phyloP scores from a whole-genome alignment of 345 rosid genomes.

The Tarenaya hassleriana region DNA sequence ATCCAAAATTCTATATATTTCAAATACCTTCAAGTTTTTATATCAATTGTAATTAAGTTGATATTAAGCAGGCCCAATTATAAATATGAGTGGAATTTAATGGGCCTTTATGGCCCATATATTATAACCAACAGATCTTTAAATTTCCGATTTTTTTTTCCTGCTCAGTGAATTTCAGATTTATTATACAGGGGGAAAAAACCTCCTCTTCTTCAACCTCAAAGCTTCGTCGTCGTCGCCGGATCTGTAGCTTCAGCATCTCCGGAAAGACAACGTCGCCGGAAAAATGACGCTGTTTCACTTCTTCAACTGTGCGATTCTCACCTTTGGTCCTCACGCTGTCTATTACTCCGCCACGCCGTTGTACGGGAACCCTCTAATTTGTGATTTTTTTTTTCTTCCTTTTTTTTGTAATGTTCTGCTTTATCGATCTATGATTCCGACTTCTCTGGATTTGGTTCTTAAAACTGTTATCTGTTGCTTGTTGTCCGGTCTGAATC shows the following conservation, averaged over 20 bases:
- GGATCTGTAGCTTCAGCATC: not conserved
- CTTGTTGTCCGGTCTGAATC: not conserved
- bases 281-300: constrained; percentile 79
- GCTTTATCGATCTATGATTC: constrained; percentile 23
- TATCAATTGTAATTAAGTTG: too few species aligned
- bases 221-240: not conserved
- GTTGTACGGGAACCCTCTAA: constrained; percentile 35
- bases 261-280: not conserved
- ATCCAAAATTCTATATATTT: too few species aligned
- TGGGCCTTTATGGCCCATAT: too few species aligned
- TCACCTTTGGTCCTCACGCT: constrained; percentile 98
- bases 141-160: not conserved
- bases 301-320: constrained; percentile 98
- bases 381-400: not conserved
- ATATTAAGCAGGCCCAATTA: too few species aligned
- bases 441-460: not conserved
- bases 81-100: too few species aligned
- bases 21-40: too few species aligned
- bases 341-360: constrained; percentile 99
- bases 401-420: not conserved
- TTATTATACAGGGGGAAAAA: not conserved
- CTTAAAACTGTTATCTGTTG: not conserved
- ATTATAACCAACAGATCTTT: not conserved
- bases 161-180: not conserved
- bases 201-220: too few species aligned